Evolutionary conservation across 139 green algal genomes (phyloP), one percentile per base, ranked within the genome.

Genomic region (Auxenochlorella protothecoides): DNA sequence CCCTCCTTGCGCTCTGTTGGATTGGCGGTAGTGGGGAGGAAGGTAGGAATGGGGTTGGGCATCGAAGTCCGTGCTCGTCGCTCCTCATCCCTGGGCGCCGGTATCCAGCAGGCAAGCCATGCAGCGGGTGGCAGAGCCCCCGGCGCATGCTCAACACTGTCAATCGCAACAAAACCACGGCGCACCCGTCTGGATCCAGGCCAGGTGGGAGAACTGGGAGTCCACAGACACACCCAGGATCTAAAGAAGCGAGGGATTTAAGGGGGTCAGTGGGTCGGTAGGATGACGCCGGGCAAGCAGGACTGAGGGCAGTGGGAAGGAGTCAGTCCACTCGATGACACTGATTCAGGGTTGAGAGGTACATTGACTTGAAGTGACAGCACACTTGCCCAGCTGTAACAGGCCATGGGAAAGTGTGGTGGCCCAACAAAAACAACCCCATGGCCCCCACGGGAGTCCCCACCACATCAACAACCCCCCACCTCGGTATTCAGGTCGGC

Each of bases 171-270:
- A 16, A 27, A 60, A 52, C n/a, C n/a, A 68, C 11, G 13, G 10
- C 59, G 10, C 11, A 71, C 70, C 75, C 68, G 93, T 98, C 83
- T 99, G 95, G 64, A 96, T 90, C 95, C 95, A 99, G 5, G 95
- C 94, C 73, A 99, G 80, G 83, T 99, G 95, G 10, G 89, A 91
- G 88, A 98, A 99, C 80, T 97, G 90, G 55, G 86, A 95, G 83
- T 97, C 92, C 44, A 97, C 88, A 9, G 84, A 92, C 57, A 96
- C 84, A 7, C 91, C 92, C 72, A 97, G 83, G 6, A 97, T 60
- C 72, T 79, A 64, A 52, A 65, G 53, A 11, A 6, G 15, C 13
- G 14, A 11, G 57, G 11, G 6, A 16, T 12, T 53, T 2, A 27
- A 66, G 11, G 16, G 12, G 13, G 65, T 59, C 6, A 55, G 16